Percentiles rank a stretch among this genome's conserved stretches.
These are phyloP conservation scores for Amniculicola lignicola DNA, from an alignment of 495 filamentous ascomycete species.

Conservation along the genomic window DNA sequence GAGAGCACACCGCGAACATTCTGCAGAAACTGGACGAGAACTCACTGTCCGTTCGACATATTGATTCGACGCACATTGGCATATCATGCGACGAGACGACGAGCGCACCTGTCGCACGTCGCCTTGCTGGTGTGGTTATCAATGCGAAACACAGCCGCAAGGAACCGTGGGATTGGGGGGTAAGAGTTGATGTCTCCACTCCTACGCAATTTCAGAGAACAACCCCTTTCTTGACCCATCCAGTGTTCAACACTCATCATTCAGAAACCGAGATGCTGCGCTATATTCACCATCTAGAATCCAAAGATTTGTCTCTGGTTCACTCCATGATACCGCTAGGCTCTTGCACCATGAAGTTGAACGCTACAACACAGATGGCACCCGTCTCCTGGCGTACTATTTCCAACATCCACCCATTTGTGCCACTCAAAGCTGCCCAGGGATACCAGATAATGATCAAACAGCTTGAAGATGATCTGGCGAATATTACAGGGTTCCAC, in stretches of 20 bases:
- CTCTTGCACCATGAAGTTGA: conserved; percentile 99
- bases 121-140: not conserved
- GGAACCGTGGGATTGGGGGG: too few species aligned
- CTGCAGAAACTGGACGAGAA: conserved; percentile 49
- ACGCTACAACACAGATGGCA: conserved; percentile 91
- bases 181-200: conserved; percentile 39
- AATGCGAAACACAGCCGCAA: not conserved
- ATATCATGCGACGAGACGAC: conserved; percentile 75
- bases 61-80: conserved; percentile 59
- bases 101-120: conserved; percentile 43
- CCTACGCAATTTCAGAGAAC: conserved; percentile 66
- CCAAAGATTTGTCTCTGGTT: conserved; percentile 89
- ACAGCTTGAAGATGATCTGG: conserved; percentile 72
- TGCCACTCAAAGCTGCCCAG: conserved; percentile 57
- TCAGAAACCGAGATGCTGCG: conserved; percentile 94
- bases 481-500: conserved; percentile 86
- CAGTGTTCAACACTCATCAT: conserved; percentile 95
- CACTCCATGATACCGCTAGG: conserved; percentile 99
- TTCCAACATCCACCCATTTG: conserved; percentile 82
- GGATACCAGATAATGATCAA: conserved; percentile 70
- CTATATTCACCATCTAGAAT: conserved; percentile 92
- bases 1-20: conserved; percentile 50
- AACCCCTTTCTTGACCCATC: conserved; percentile 78
- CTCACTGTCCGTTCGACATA: conserved; percentile 61
- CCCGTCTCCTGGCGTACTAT: conserved; percentile 85